These are phyloP conservation scores for Pyrenochaeta sp. DNA, from an alignment of 2,329 filamentous ascomycete genomes.

Conservation along the genomic window DNA sequence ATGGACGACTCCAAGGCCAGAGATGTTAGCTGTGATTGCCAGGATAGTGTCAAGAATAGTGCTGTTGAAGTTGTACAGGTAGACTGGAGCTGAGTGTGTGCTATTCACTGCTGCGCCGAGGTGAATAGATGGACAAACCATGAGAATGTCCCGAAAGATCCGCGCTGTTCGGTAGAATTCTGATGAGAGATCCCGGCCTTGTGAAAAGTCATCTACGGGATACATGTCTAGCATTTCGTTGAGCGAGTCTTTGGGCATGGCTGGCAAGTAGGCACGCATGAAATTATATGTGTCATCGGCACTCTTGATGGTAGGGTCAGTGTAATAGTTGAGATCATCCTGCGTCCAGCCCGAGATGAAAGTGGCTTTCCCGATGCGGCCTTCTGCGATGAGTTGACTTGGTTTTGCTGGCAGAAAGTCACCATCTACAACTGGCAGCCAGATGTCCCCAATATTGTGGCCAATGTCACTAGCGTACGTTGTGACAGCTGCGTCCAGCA, in stretches of 20 bases:
- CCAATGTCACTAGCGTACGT: constrained; percentile 52
- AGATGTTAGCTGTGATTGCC: constrained; percentile 36
- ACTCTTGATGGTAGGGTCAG: constrained; percentile 51
- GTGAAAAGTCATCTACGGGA: constrained; percentile 54
- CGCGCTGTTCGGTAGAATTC: constrained; percentile 62
- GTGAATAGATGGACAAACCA: constrained; percentile 59
- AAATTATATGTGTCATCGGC: constrained; percentile 52
- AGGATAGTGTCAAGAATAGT: constrained; percentile 60
- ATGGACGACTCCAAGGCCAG: constrained; percentile 59
- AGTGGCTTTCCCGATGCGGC: constrained; percentile 54
- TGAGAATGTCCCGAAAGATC: constrained; percentile 62
- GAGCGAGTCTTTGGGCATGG: constrained; percentile 39
- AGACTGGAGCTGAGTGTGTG: constrained; percentile 52
- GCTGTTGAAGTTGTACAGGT: constrained; percentile 63
- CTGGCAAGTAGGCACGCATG: constrained; percentile 52
- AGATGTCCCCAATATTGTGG: constrained; percentile 58
- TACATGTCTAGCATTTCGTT: constrained; percentile 43
- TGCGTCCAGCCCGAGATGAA: constrained; percentile 57
- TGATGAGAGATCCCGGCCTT: constrained; percentile 51
- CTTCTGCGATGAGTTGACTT: constrained; percentile 52
- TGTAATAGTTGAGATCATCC: constrained; percentile 57
- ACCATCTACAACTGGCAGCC: constrained; percentile 60
- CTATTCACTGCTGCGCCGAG: constrained; percentile 53
- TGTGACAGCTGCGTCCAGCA: constrained; percentile 56
- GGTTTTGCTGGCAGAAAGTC: constrained; percentile 60